Base-by-base conservation (phyloP, 257 asterid genomes). In the Misopates orontium region DNA sequence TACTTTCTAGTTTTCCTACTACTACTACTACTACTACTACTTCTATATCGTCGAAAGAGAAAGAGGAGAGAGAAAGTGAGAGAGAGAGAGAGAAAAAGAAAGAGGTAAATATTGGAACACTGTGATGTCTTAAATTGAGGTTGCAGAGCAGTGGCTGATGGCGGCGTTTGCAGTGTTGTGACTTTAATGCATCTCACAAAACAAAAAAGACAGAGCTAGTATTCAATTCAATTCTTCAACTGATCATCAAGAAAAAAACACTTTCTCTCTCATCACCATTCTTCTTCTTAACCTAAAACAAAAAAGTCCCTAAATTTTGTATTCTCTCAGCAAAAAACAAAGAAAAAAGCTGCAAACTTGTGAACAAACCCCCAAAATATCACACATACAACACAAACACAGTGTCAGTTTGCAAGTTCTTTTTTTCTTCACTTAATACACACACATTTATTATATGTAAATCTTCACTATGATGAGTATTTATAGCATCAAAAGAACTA, bases 81-180 rank as follows among this genome's bases (percentile, higher is more conserved):
- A 9, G 73, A 65, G 76, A 73, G 82, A 69, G 51, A 73, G 66
- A 48, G 74, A 11, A n/a, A 25, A 8, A 2, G 2, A 28, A 28
- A 6, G 36, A 6, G 6, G 6, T 2, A 28, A 28, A 28, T 28
- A n/a, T n/a, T n/a, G n/a, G n/a, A n/a, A n/a, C n/a, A n/a, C n/a
- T n/a, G n/a, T n/a, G n/a, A n/a, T n/a, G 84, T 74, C 86, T 81
- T 87, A 76, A 86, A 84, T 89, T 79, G 84, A 82, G 87, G 91
- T 84, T 55, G 79, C 79, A 79, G 80, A 53, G 82, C 49, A 82
- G 91, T 73, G 84, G 76, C 89, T 73, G 77, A 75, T 81, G 97
- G 96, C 97, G 96, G 97, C 97, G 93, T 86, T 84, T 86, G 89
- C 92, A 89, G 95, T 70, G 78, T 90, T 75, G 88, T 74, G 78